Evolutionary conservation across 202 grass and related monocot species (phyloP).

Genomic region (Zoysia matrella): DNA sequence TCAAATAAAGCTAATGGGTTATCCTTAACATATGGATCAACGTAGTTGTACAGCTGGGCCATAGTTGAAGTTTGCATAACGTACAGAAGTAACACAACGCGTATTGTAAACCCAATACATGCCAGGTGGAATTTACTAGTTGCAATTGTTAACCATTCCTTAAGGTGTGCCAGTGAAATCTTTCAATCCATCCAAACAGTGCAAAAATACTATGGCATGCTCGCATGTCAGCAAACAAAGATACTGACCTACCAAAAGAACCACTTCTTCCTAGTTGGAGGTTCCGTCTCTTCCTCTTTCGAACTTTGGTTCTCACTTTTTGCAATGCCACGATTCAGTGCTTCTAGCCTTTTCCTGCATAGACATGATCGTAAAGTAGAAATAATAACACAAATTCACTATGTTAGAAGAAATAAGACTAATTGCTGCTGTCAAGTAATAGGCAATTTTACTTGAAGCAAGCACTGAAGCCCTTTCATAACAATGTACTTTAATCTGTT

Average conservation of each 20-base stretch:
- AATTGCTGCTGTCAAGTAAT: slow-evolving; percentile 3
- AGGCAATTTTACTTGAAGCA: not conserved
- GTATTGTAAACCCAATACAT: not conserved
- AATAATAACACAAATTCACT: not conserved
- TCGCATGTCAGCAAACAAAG: not conserved
- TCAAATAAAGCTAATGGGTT: slow-evolving; percentile 13
- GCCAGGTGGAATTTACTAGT: slow-evolving; percentile 1
- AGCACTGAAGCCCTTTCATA: slow-evolving; percentile 9
- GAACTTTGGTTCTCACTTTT: slow-evolving; percentile 60
- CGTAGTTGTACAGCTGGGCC: not conserved
- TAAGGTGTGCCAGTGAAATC: not conserved
- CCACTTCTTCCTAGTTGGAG: slow-evolving; percentile 57
- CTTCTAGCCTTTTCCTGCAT: slow-evolving; percentile 75
- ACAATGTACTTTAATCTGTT: not conserved
- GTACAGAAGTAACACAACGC: not conserved
- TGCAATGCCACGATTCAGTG: slow-evolving; percentile 64
- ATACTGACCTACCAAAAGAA: slow-evolving; percentile 61
- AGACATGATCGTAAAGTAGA: slow-evolving; percentile 1
- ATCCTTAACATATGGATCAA: slow-evolving; percentile 27
- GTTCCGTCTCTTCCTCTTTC: slow-evolving; percentile 17
- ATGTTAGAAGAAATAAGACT: slow-evolving; percentile 4
- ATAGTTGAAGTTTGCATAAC: not conserved
- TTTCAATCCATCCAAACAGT: not conserved
- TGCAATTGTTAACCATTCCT: no score
- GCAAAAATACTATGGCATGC: no score